A percentile compares a stretch with the other conserved stretches of the same genome.
Evolutionary conservation across 2,329 filamentous ascomycete species (phyloP).

Genomic region (Colletotrichum orbiculare): DNA sequence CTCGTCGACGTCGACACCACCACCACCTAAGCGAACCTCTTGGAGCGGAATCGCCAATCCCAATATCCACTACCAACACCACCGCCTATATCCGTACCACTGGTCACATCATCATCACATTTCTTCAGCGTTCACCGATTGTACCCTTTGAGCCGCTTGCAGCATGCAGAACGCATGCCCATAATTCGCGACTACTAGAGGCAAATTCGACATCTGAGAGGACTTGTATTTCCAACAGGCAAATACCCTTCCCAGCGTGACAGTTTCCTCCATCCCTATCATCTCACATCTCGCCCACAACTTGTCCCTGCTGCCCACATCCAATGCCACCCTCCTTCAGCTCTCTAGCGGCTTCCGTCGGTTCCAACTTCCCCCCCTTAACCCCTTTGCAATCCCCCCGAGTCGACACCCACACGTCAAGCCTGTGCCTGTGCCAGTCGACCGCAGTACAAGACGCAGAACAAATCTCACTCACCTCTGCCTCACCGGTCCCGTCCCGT

Average conservation of each 20-base stretch:
- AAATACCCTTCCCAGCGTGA: conserved; percentile 19
- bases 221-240: background rate
- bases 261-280: conserved; percentile 25
- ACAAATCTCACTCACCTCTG: conserved; percentile 24
- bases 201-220: conserved; percentile 13
- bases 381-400: background rate
- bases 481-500: conserved; percentile 35
- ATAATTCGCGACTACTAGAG: background rate
- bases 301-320: background rate
- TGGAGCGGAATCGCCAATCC: background rate
- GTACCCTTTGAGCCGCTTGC: conserved; percentile 21
- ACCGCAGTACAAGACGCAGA: background rate
- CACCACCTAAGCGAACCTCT: conserved; percentile 2
- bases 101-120: conserved; percentile 10
- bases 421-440: conserved; percentile 1
- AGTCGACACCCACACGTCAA: conserved; percentile 2
- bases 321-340: background rate
- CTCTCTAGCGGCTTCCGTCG: conserved; percentile 9
- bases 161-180: conserved; percentile 10
- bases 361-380: conserved; percentile 12
- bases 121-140: conserved; percentile 12
- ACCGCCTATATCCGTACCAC: background rate
- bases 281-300: background rate
- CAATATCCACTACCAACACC: background rate
- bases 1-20: conserved; percentile 13